A percentile compares a stretch with the other conserved stretches of the same genome.
Evolutionary conservation across 208 protist genomes (phyloP).

Genomic region (Acanthamoeba castellanii): DNA sequence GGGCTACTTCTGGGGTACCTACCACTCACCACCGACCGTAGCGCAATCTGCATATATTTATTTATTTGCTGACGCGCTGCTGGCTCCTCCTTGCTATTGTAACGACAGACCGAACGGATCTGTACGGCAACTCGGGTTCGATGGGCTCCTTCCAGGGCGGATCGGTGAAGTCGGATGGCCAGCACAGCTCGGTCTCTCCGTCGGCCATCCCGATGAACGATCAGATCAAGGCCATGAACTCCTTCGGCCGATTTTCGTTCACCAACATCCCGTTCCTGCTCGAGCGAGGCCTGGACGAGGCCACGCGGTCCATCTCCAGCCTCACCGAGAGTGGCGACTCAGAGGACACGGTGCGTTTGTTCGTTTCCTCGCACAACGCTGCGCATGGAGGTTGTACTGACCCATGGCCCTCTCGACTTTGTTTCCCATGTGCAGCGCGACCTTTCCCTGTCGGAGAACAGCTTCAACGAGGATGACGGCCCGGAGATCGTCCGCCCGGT

Average conservation of each 20-base stretch:
- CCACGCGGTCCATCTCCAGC: conserved; percentile 48
- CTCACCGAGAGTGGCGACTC: conserved; percentile 28
- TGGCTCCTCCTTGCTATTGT: background rate
- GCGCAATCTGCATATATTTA: too few relatives aligned
- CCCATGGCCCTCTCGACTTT: background rate
- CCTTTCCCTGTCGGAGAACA: background rate
- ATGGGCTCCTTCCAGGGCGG: conserved; percentile 32
- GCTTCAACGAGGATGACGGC: conserved; percentile 37
- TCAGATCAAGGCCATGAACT: conserved; percentile 68
- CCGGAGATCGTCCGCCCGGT: background rate
- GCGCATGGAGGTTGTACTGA: background rate
- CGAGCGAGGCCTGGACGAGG: conserved; percentile 42
- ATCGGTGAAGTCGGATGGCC: background rate
- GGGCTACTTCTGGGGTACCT: conserved; percentile 77
- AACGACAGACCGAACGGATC: conserved; percentile 1
- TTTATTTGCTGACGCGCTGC: too few relatives aligned
- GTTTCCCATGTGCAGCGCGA: background rate
- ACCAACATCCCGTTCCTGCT: conserved; percentile 74
- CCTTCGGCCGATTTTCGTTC: conserved; percentile 70
- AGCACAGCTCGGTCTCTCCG: conserved; percentile 10
- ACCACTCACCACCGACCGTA: background rate
- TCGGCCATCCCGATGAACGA: conserved; percentile 27
- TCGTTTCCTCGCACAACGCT: background rate
- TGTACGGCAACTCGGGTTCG: conserved; percentile 2
- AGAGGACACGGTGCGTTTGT: background rate